These are phyloP conservation scores for Zygotorulaspora mrakii DNA, from an alignment of 1,139 yeast genomes.

Conservation along the genomic window DNA sequence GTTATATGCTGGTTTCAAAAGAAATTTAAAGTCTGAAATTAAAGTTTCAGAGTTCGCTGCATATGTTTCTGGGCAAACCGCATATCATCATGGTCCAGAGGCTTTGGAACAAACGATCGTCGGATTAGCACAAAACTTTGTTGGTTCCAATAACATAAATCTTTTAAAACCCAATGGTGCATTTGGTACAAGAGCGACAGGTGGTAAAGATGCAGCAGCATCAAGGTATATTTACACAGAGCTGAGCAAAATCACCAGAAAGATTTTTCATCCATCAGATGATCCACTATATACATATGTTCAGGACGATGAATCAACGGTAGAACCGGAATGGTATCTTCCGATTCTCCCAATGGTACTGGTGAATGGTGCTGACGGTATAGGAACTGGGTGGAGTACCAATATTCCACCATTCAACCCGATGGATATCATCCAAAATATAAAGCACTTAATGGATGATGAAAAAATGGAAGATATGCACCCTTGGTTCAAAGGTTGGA, in stretches of 20 bases:
- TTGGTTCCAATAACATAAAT: constrained; percentile 89
- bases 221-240: constrained; percentile 95
- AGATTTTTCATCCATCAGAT: constrained; percentile 75
- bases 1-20: constrained; percentile 80
- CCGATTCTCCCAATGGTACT: constrained; percentile 91
- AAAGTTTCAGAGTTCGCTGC: constrained; percentile 93
- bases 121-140: constrained; percentile 91
- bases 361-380: constrained; percentile 96
- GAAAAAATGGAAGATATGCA: constrained; percentile 68
- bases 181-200: constrained; percentile 94
- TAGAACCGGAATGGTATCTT: constrained; percentile 93
- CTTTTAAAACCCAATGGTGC: constrained; percentile 88
- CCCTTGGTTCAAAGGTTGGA: constrained; percentile 98
- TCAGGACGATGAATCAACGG: constrained; percentile 90
- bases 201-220: constrained; percentile 99
- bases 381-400: constrained; percentile 99
- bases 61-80: constrained; percentile 83
- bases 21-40: constrained; percentile 71
- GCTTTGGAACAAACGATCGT: constrained; percentile 86
- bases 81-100: constrained; percentile 94
- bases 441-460: constrained; percentile 68
- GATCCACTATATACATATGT: constrained; percentile 73
- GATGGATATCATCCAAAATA: constrained; percentile 67
- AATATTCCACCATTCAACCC: constrained; percentile 91
- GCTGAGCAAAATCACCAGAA: constrained; percentile 68